Base-by-base conservation (phyloP, 257 asterid species). In the Capsicum baccatum region DNA sequence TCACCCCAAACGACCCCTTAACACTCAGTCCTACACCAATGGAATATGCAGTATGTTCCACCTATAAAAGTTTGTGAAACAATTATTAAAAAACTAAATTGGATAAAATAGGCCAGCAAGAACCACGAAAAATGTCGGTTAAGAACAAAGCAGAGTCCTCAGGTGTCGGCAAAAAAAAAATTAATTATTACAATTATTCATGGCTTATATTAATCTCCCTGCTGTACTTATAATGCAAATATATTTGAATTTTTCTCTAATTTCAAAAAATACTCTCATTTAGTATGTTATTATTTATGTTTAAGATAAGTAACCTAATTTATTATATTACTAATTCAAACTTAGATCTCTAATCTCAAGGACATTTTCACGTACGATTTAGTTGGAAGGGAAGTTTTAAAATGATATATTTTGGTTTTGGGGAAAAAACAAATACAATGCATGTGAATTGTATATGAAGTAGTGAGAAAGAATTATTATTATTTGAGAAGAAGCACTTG, bases 91-190 rank as follows among this genome's bases (percentile, higher is more conserved):
- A 33, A 54, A 68, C 5, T 48, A 48, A 47, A 44, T 56, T 79
- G 78, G 81, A 83, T 84, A 79, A 83, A 83, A 44, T 69, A 79
- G 3, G 52, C 26, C 33, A 33, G 87, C 85, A 69, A 59, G 39
- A 19, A 8, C 14, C 11, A 60, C 87, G 81, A 64, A 52, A 81
- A 39, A 87, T 86, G 90, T 91, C 90, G 89, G 92, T 79, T 87
- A 84, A 80, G 70, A 81, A 69, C 44, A 11, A 81, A 81, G 56
- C 84, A 85, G 88, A 60, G 6, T 16, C 26, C 83, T 82, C 83
- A 82, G 87, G 85, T 60, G 79, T 85, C 84, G 59, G 83, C 60
- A 35, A 83, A 79, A 80, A 70, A 39, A 71, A 78, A 78, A 56
- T 83, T 63, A 21, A 78, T 85, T 62, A 74, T 85, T 66, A 17